phyloP scores from a whole-genome alignment of 192 early-diverging fungal species.

The Mortierella claussenii region DNA sequence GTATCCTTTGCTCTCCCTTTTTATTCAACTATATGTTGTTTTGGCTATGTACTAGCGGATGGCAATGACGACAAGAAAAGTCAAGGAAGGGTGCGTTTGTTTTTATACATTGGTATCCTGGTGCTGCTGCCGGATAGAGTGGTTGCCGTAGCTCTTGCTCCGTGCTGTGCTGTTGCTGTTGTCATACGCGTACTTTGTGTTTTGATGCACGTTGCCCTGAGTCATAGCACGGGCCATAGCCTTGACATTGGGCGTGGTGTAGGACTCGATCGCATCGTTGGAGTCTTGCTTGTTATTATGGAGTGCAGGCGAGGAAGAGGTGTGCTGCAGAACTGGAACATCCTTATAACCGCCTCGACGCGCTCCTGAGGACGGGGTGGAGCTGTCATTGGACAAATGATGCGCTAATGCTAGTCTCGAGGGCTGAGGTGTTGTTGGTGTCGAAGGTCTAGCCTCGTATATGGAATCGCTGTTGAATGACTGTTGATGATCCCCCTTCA shows the following conservation, averaged over 20 bases:
- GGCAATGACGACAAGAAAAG: too few relatives aligned
- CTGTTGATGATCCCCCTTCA: not conserved
- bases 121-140: not conserved
- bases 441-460: not conserved
- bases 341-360: not conserved
- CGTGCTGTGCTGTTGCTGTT: not conserved
- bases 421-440: not conserved
- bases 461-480: not conserved
- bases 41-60: too few relatives aligned
- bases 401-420: conserved; percentile 3
- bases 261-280: not conserved
- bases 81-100: not conserved
- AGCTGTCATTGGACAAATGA: not conserved
- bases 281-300: not conserved
- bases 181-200: not conserved
- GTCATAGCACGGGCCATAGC: not conserved
- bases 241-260: not conserved
- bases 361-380: not conserved
- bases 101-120: not conserved
- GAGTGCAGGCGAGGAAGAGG: conserved; percentile 7
- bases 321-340: not conserved
- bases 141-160: not conserved
- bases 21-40: too few relatives aligned
- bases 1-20: too few relatives aligned
- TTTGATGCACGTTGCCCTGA: not conserved